These are phyloP conservation scores for Neltuma alba DNA, from an alignment of 306 rosid species.

Conservation along the genomic window DNA sequence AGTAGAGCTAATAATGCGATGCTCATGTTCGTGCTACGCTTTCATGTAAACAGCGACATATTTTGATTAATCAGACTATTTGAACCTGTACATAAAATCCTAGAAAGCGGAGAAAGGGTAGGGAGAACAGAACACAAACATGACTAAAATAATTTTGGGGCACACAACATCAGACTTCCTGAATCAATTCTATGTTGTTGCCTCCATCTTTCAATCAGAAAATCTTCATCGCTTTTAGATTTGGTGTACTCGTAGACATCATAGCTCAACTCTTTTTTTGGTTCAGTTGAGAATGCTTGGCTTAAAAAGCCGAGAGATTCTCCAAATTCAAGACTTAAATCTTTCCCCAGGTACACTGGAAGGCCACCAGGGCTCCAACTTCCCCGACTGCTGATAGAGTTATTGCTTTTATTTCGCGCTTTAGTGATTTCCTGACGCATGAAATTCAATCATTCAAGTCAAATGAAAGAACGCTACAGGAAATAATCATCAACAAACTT, in stretches of 20 bases:
- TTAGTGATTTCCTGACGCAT: constrained; percentile 47
- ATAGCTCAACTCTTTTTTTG: constrained; percentile 48
- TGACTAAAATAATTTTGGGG: constrained; percentile 49
- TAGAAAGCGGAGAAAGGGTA: background rate
- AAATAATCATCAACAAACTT: background rate
- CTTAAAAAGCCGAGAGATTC: constrained; percentile 33
- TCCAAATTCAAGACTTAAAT: constrained; percentile 42
- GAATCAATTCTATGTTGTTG: constrained; percentile 63
- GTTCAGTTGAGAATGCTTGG: constrained; percentile 40
- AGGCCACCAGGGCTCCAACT: constrained; percentile 81
- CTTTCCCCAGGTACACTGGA: constrained; percentile 53
- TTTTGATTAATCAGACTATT: background rate
- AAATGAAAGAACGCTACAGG: background rate
- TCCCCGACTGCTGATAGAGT: constrained; percentile 75
- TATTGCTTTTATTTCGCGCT: constrained; percentile 45
- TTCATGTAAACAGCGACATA: background rate
- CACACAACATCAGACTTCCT: constrained; percentile 68
- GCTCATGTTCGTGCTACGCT: background rate
- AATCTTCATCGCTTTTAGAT: constrained; percentile 60
- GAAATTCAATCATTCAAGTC: constrained; percentile 22
- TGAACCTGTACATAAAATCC: background rate
- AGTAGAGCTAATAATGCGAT: background rate
- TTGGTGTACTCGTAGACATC: constrained; percentile 70
- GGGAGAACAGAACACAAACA: background rate
- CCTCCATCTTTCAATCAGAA: constrained; percentile 61